Conservation (phyloP, 2,329 filamentous ascomycete genomes). For the Epichloe elymi region DNA sequence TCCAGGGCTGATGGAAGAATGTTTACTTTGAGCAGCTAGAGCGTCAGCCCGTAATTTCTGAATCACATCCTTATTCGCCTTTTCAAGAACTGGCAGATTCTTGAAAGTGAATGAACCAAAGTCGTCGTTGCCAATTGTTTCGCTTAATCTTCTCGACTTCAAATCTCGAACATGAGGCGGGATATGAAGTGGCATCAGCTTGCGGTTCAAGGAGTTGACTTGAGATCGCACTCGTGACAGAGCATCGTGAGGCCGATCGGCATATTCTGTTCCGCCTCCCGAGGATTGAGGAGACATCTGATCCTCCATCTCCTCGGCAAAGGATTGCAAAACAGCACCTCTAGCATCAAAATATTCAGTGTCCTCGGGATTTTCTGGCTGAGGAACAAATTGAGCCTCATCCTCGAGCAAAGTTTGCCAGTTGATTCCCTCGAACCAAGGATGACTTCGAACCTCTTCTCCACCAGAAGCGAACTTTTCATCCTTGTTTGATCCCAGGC, state of each 20-base stretch:
- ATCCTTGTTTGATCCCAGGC: constrained; percentile 73
- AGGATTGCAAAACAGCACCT: constrained; percentile 82
- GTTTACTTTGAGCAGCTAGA: constrained; percentile 52
- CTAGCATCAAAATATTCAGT: constrained; percentile 95
- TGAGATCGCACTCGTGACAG: constrained; percentile 80
- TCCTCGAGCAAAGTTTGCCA: constrained; percentile 91
- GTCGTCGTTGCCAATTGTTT: constrained; percentile 78
- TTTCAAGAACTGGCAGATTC: constrained; percentile 89
- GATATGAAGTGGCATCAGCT: constrained; percentile 89
- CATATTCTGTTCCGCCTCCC: constrained; percentile 60
- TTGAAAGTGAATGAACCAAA: constrained; percentile 97
- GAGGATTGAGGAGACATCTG: constrained; percentile 61
- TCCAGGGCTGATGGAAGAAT: constrained; percentile 30
- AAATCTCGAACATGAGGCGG: constrained; percentile 90
- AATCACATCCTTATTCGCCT: constrained; percentile 97
- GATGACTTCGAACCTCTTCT: constrained; percentile 77
- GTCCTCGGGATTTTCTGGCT: constrained; percentile 86
- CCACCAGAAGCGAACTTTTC: constrained; percentile 76
- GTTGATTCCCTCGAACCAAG: constrained; percentile 77
- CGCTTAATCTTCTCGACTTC: constrained; percentile 76
- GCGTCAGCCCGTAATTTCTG: constrained; percentile 90
- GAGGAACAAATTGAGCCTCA: constrained; percentile 88
- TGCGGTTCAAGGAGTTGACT: constrained; percentile 74
- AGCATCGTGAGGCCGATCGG: constrained; percentile 87
- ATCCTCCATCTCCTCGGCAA: constrained; percentile 89